Conservation (phyloP, 2,329 filamentous ascomycete species). For the Grosmannia serpens region DNA sequence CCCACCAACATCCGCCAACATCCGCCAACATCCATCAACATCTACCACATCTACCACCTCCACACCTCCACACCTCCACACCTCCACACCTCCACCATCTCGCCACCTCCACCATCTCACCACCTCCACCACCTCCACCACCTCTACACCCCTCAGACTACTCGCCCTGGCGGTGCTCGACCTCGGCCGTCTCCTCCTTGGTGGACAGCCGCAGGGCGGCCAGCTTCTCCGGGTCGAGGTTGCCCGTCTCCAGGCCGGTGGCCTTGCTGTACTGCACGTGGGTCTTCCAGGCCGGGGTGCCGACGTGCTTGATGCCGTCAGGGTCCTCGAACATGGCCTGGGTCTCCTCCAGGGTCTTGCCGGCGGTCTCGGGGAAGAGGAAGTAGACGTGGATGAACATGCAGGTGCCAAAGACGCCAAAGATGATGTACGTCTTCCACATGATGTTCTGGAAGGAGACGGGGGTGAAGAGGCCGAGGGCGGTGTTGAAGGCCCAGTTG, state of each 20-base stretch:
- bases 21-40: too few relatives aligned
- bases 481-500: conserved; percentile 30
- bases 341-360: conserved; percentile 24
- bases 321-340: conserved; percentile 24
- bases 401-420: conserved; percentile 21
- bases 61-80: too few relatives aligned
- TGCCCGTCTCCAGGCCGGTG: conserved; percentile 21
- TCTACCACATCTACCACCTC: too few relatives aligned
- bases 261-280: conserved; percentile 22
- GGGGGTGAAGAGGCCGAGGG: conserved; percentile 26
- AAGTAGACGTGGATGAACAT: conserved; percentile 23
- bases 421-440: conserved; percentile 24
- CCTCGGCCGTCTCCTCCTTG: conserved; percentile 9
- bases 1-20: too few relatives aligned
- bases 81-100: too few relatives aligned
- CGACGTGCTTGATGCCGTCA: conserved; percentile 25
- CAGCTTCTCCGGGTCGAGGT: conserved; percentile 23
- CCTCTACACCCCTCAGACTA: neutral
- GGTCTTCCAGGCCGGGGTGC: conserved; percentile 31
- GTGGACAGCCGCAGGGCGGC: conserved; percentile 9
- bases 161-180: neutral
- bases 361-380: conserved; percentile 23
- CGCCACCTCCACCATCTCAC: neutral
- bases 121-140: neutral
- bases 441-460: conserved; percentile 24